Evolutionary conservation across 495 filamentous ascomycete genomes (phyloP).

Genomic region (Halenospora varia): DNA sequence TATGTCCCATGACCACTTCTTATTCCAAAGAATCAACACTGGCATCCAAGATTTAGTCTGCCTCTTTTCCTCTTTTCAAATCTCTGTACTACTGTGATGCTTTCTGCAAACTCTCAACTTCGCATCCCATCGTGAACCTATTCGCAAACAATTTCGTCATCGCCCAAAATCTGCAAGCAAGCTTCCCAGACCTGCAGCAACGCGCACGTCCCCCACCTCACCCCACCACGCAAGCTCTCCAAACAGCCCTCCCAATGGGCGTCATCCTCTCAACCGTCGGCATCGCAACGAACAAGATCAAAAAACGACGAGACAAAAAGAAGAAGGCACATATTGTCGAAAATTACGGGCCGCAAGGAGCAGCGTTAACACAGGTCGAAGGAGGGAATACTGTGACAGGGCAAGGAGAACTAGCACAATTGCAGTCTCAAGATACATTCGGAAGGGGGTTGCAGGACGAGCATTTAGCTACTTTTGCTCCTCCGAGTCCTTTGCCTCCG

Average conservation of each 20-base stretch:
- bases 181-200: not conserved
- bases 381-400: not conserved
- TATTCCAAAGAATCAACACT: no score
- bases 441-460: conserved; percentile 12
- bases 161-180: not conserved
- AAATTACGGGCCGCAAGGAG: not conserved
- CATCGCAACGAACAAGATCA: not conserved
- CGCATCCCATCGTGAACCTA: no score
- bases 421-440: not conserved
- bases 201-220: conserved; percentile 9
- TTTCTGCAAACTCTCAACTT: no score
- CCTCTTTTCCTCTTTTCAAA: no score
- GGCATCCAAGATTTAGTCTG: no score
- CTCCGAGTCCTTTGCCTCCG: not conserved
- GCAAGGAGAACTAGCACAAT: conserved; percentile 20
- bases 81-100: no score
- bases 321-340: not conserved
- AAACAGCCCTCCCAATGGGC: conserved; percentile 12
- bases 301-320: conserved; percentile 12
- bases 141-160: conserved; percentile 4
- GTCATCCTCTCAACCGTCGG: conserved; percentile 13
- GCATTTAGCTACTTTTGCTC: conserved; percentile 11
- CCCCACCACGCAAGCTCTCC: not conserved
- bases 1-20: no score
- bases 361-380: not conserved